Conservation (phyloP, 441 rosid species). For the Hura crepitans region DNA sequence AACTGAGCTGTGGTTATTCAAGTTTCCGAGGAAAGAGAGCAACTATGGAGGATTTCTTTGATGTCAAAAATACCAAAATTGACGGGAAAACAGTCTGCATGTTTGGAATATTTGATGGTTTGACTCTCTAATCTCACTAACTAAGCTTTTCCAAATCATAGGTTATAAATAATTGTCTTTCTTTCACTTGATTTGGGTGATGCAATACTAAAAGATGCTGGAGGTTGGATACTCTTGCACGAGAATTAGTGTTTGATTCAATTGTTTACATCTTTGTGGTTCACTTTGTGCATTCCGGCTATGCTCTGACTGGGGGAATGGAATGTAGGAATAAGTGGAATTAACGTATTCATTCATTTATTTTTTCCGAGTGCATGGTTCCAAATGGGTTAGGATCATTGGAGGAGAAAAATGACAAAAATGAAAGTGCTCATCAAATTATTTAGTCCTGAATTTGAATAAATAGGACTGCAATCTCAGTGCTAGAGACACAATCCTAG, state of each 20-base stretch:
- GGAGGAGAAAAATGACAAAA: not conserved
- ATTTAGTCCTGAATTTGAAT: not conserved
- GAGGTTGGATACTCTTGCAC: constrained; percentile 6
- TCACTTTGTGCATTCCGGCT: not conserved
- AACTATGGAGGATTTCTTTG: constrained; percentile 93
- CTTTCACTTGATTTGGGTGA: not conserved
- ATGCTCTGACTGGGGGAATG: constrained; percentile 4
- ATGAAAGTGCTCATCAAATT: not conserved
- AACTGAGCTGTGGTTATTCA: constrained; percentile 88
- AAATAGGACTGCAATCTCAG: too few species aligned
- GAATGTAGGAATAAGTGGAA: constrained; percentile 15
- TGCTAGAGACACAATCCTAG: too few species aligned
- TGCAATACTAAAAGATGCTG: constrained; percentile 1
- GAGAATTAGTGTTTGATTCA: constrained; percentile 14
- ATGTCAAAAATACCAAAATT: constrained; percentile 63
- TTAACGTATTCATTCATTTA: not conserved
- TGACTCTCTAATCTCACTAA: constrained; percentile 28
- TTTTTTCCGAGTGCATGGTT: not conserved
- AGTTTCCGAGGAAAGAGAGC: constrained; percentile 96
- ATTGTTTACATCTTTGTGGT: constrained; percentile 14
- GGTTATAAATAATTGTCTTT: not conserved
- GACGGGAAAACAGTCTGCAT: constrained; percentile 72
- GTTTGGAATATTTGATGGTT: constrained; percentile 98
- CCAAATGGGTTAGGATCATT: not conserved
- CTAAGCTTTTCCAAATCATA: not conserved